Evolutionary conservation across 495 filamentous ascomycete species (phyloP).

Genomic region (Penicillium canescens): DNA sequence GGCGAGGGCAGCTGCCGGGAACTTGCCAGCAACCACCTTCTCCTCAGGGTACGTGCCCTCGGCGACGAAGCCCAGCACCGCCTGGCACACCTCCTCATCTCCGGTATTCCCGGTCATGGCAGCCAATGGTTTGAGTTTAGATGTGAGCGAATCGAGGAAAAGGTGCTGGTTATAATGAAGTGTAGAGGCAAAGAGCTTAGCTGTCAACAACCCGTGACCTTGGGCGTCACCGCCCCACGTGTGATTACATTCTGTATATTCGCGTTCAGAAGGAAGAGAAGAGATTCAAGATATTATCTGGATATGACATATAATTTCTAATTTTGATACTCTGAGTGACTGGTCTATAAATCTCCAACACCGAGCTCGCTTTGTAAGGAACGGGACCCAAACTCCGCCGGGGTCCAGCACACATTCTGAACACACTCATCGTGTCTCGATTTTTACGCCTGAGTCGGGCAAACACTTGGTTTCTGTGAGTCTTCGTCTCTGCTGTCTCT

Average conservation of each 20-base stretch:
- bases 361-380: conserved; percentile 27
- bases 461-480: conserved; percentile 35
- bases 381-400: conserved; percentile 28
- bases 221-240: conserved; percentile 32
- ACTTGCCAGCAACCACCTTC: conserved; percentile 60
- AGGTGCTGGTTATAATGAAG: conserved; percentile 5
- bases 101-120: conserved; percentile 22
- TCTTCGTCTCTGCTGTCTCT: conserved; percentile 6
- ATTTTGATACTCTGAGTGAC: too few species aligned
- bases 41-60: conserved; percentile 76
- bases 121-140: conserved; percentile 20
- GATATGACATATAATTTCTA: not conserved
- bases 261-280: not conserved
- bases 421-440: conserved; percentile 35
- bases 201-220: conserved; percentile 34
- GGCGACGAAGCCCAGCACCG: conserved; percentile 71
- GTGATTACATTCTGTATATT: not conserved
- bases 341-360: not conserved
- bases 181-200: not conserved
- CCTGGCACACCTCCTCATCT: conserved; percentile 55
- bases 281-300: not conserved
- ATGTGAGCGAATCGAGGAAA: not conserved
- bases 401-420: conserved; percentile 18
- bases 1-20: conserved; percentile 59
- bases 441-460: conserved; percentile 33